phyloP scores from a whole-genome alignment of 108 stramenopile genomes.

The Nannochloropsis gaditana region DNA sequence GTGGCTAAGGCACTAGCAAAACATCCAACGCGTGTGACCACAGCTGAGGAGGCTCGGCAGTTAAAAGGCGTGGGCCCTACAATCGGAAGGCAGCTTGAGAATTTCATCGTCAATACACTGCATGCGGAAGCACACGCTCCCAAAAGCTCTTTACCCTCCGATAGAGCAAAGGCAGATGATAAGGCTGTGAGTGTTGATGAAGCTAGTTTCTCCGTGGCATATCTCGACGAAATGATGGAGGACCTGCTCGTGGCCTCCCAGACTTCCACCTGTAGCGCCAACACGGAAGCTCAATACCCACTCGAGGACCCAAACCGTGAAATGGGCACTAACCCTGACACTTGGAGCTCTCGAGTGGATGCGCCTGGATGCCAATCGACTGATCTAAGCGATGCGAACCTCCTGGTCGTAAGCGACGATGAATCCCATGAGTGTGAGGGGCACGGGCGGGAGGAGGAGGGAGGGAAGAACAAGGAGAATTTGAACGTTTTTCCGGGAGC shows the following conservation, averaged over 20 bases:
- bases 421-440: not conserved
- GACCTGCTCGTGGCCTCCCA: not conserved
- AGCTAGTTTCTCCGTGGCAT: not conserved
- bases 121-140: too few species aligned
- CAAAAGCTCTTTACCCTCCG: not conserved
- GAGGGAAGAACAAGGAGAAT: slow-evolving; percentile 12
- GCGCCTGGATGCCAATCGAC: too few species aligned
- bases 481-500: not conserved
- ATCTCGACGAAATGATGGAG: not conserved
- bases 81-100: not conserved
- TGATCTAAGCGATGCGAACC: too few species aligned
- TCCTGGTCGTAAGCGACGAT: not conserved
- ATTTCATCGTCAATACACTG: not conserved
- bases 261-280: not conserved
- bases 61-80: not conserved
- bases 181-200: not conserved
- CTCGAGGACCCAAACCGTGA: too few species aligned
- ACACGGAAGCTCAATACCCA: not conserved
- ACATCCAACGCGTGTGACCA: not conserved
- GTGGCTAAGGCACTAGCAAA: not conserved
- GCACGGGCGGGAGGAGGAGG: not conserved
- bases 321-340: too few species aligned
- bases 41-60: not conserved
- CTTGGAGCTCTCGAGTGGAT: too few species aligned
- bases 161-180: not conserved